Base-by-base conservation (phyloP, 1,284 basidiomycete genomes). In the Inonotus obliquus region DNA sequence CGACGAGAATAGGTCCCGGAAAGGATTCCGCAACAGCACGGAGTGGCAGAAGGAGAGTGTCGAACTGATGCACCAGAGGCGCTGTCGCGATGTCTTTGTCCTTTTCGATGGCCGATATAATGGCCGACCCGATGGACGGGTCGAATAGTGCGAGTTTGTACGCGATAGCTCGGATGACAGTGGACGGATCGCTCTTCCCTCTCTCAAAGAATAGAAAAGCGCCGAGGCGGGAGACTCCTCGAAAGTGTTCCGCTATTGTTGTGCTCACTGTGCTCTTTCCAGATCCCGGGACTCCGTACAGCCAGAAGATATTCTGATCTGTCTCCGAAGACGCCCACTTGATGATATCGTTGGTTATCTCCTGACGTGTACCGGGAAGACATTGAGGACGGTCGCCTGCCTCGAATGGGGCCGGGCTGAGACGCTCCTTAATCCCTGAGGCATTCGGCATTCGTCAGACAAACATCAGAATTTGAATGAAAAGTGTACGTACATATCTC, bases 401-500 rank as follows among this genome's bases (percentile, higher is more conserved):
- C 4, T 45, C 19, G 9, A 41, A 37, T 17, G 11, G 5, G 11
- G 9, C 21, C 4, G 35, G 54, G 17, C 23, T 14, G 37, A 41
- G 37, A 17, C 14, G 7, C 14, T 25, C 2, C n/a, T 41, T 4
- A 2, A 55, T n/a, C 19, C 14, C 49, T 52, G 17, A 14, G 5
- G 25, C 7, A 38, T n/a, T n/a, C n/a, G n/a, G n/a, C 11, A 60
- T 47, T n/a, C n/a, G 41, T 83, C 63, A 35, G 44, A 10, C 10
- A 17, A 35, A 6, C 17, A 14, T 11, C 44, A 35, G 14, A 37
- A 54, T 1, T 6, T 3, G 13, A 54, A 37, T 9, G n/a, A 32
- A 23, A 11, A 7, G 13, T 19, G 23, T 4, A 32, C n/a, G 32
- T 4, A 32, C 32, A 32, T 32, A 32, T 4, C 32, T 32, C 4